phyloP scores from a whole-genome alignment of 768 basidiomycete species.

The Lactarius pseudohatsudake region DNA sequence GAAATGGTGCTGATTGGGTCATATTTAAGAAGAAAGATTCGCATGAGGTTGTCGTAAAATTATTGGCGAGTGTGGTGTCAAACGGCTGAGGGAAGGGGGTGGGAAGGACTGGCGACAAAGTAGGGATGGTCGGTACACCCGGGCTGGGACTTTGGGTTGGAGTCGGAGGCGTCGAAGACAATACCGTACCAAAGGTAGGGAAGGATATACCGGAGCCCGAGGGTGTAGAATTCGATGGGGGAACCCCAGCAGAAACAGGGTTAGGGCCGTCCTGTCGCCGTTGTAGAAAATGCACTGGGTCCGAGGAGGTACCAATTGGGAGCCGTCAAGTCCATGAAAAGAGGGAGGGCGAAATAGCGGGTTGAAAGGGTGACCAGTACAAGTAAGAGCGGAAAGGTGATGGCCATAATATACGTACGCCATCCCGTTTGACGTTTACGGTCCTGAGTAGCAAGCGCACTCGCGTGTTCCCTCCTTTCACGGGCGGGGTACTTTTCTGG shows the following conservation, averaged over 20 bases:
- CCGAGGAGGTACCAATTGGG: conserved; percentile 23
- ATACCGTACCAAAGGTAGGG: conserved; percentile 26
- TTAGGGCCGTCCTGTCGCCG: conserved; percentile 14
- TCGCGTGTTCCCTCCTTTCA: conserved; percentile 2
- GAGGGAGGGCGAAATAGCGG: conserved; percentile 51
- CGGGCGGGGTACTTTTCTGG: conserved; percentile 9
- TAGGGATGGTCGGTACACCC: conserved; percentile 49
- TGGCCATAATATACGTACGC: conserved; percentile 49
- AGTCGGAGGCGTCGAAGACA: conserved; percentile 32
- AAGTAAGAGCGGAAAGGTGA: conserved; percentile 57
- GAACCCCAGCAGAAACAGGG: background rate
- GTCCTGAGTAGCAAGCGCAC: background rate
- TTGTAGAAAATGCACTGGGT: conserved; percentile 2
- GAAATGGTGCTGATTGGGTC: conserved; percentile 58
- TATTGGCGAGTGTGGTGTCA: conserved; percentile 58
- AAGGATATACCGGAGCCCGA: conserved; percentile 3
- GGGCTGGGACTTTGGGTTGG: conserved; percentile 26
- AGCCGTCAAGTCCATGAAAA: conserved; percentile 44
- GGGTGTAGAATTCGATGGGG: background rate
- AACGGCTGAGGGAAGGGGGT: conserved; percentile 79
- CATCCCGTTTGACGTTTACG: conserved; percentile 47
- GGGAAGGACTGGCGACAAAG: conserved; percentile 53
- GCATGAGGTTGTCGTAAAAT: conserved; percentile 67
- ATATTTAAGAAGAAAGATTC: conserved; percentile 74
- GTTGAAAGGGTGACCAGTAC: conserved; percentile 54